Base-by-base conservation (phyloP, 257 asterid species). In the Henckelia pumila region DNA sequence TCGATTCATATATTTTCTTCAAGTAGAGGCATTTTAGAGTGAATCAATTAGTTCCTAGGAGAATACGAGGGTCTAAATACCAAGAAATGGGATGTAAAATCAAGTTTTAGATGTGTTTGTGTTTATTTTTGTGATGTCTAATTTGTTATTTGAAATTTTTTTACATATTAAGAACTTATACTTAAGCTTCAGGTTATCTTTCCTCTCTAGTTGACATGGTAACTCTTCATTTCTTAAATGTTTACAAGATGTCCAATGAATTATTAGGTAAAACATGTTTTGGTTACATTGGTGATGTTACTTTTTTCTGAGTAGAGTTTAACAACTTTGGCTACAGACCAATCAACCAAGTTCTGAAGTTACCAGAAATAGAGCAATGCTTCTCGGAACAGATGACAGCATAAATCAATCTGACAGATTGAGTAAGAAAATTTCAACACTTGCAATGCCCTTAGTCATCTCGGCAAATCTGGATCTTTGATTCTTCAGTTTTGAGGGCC, bases 321-420 rank as follows among this genome's bases (percentile, higher is more conserved):
- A 81, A 59, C 50, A 71, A 66, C 70, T 77, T 80, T 63, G 77
- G 83, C 80, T 73, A 83, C 85, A 77, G 85, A 84, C 85, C 95
- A 77, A 80, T 75, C 79, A 80, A 78, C 88, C 88, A 83, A 83
- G 91, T 87, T 81, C 82, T 83, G 91, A 92, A 82, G 87, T 92
- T 92, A 89, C 98, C 95, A 77, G 90, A 83, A 73, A 67, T 59
- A 75, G 81, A 63, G 82, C 79, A 84, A 80, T 68, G 86, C 83
- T 79, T 81, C 89, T 80, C 78, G 90, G 86, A 81, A 80, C 84
- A 79, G 89, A 81, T 85, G 83, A 72, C 83, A 67, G 67, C 79
- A 82, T 78, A 83, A 75, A 73, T 69, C 76, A 83, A 68, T 77
- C 91, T 73, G 85, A 76, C 84, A 75, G 56, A 79, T 33, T 33